Conservation (phyloP, 345 rosid species). For the Pseudoturritis turrita region DNA sequence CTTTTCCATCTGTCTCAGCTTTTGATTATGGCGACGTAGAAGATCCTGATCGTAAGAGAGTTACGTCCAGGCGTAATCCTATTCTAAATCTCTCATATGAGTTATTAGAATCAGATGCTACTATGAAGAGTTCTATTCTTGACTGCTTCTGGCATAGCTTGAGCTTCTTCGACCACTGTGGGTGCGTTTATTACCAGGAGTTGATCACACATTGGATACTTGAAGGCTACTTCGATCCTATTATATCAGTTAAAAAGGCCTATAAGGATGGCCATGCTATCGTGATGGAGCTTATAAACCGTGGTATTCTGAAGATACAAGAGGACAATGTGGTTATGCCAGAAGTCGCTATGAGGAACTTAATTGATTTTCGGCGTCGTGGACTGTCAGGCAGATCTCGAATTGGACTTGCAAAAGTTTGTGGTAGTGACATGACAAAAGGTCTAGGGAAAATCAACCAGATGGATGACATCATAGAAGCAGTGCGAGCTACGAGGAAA, state of each 20-base stretch:
- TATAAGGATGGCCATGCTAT: slow-evolving; percentile 33
- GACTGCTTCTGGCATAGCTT: slow-evolving; percentile 41
- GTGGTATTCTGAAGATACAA: slow-evolving; percentile 35
- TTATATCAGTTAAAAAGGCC: slow-evolving; percentile 24
- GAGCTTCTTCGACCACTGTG: slow-evolving; percentile 16
- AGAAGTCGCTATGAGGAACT: slow-evolving; percentile 23
- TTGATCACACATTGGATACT: slow-evolving; percentile 47
- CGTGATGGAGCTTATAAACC: slow-evolving; percentile 36
- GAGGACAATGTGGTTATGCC: slow-evolving; percentile 32
- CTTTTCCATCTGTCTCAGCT: too few species aligned
- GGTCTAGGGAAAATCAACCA: neutral
- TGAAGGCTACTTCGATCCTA: slow-evolving; percentile 43
- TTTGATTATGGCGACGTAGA: too few species aligned
- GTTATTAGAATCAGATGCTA: neutral
- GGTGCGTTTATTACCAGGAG: slow-evolving; percentile 34
- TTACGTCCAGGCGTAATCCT: neutral
- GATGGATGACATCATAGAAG: neutral
- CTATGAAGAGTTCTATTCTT: neutral
- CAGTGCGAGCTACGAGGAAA: neutral
- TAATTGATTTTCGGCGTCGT: slow-evolving; percentile 12
- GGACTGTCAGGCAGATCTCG: neutral
- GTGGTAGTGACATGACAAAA: neutral
- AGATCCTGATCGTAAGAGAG: too few species aligned
- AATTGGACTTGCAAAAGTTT: neutral
- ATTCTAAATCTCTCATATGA: slow-evolving; percentile 13